Conservation (phyloP, 1,284 basidiomycete genomes). For the Leccinum insolens region DNA sequence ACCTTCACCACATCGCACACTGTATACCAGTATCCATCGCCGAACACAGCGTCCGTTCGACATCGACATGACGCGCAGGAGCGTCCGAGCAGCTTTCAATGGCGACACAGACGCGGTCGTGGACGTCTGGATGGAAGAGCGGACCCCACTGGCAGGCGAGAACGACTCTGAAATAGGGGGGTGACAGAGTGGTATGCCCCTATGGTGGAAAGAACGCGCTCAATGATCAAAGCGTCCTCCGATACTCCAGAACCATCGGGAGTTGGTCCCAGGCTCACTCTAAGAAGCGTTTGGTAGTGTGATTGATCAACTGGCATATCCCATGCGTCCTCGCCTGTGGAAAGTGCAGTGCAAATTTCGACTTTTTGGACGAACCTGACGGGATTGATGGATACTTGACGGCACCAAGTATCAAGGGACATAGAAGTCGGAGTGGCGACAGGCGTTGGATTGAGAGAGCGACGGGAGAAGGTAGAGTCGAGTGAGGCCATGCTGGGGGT, state of each 20-base stretch:
- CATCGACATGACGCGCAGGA: not conserved
- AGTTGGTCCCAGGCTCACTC: slow-evolving; percentile 1
- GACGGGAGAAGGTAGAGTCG: not conserved
- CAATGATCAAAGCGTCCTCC: slow-evolving; percentile 15
- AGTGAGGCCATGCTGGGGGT: not conserved
- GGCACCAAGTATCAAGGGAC: not conserved
- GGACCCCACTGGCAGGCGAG: not conserved
- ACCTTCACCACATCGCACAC: too few relatives aligned
- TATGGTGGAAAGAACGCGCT: slow-evolving; percentile 14
- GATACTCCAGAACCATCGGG: fast-evolving
- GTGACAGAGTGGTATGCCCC: slow-evolving; percentile 15
- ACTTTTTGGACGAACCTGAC: not conserved
- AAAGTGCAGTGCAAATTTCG: not conserved
- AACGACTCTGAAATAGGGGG: slow-evolving; percentile 10
- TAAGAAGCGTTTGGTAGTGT: slow-evolving; percentile 14
- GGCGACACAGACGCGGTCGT: not conserved
- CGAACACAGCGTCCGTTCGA: not conserved
- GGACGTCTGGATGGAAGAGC: not conserved
- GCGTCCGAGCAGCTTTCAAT: not conserved
- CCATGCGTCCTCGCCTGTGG: slow-evolving; percentile 4
- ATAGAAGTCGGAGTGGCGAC: not conserved
- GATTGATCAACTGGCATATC: not conserved
- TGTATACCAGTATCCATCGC: not conserved
- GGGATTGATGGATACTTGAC: not conserved
- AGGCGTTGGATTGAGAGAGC: not conserved